phyloP scores from a whole-genome alignment of 2,329 filamentous ascomycete genomes.

The Erysiphe pulchra region DNA sequence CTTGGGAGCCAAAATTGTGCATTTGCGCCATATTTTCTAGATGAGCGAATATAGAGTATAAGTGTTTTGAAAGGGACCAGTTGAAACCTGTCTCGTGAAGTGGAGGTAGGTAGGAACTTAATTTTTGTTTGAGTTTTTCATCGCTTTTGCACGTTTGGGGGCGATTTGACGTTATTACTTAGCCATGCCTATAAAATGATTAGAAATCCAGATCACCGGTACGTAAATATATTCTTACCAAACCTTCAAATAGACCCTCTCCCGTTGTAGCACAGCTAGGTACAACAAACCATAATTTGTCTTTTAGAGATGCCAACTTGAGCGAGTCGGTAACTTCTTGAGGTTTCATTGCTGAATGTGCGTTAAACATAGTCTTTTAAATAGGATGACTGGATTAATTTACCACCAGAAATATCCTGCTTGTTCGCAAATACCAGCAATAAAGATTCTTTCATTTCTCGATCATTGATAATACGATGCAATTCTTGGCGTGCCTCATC shows the following conservation, averaged over 20 bases:
- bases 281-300: conserved; percentile 67
- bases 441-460: conserved; percentile 90
- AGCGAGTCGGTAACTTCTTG: conserved; percentile 58
- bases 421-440: conserved; percentile 96
- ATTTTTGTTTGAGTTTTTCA: background rate
- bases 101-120: too few species aligned
- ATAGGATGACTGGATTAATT: conserved; percentile 8
- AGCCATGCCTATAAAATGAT: conserved; percentile 33
- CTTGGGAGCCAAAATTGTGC: too few species aligned
- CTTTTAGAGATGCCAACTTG: conserved; percentile 50
- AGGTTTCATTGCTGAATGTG: conserved; percentile 40
- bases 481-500: conserved; percentile 83
- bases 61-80: too few species aligned
- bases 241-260: conserved; percentile 55
- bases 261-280: conserved; percentile 62
- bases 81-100: too few species aligned
- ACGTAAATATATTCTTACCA: conserved; percentile 21
- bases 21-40: too few species aligned
- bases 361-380: conserved; percentile 1
- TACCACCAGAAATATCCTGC: conserved; percentile 74
- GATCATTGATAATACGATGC: conserved; percentile 91
- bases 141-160: conserved; percentile 13
- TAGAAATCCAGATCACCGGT: background rate
- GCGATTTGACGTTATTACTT: conserved; percentile 58
- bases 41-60: too few species aligned